Evolutionary conservation across 345 rosid species (phyloP), one percentile per base, ranked within the genome.

Genomic region (Geranium rotundifolium): DNA sequence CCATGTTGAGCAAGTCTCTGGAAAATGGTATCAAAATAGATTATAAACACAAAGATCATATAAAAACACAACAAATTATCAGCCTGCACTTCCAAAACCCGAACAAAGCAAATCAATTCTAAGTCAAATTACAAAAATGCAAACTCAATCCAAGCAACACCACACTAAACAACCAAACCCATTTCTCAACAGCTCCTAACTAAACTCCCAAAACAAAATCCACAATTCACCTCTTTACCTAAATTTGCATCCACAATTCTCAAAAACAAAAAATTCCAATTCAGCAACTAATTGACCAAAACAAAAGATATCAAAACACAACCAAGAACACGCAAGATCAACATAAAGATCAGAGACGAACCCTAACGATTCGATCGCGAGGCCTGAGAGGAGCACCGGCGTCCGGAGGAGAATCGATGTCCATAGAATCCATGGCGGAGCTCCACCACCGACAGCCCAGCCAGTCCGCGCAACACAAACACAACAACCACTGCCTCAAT

Each of bases 1-100:
- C 89, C 95, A 30, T 69, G 61, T 69, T 58, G 75, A 31, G 77
- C 81, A 67, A 93, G 87, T 81, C 88, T 88, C 99, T 93, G 80
- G 59, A 34, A 41, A 60, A 39, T 58, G 61, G 27, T 49, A 54
- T 62, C 34, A 62, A 7, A n/a, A 20, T 46, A 68, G 4, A 30
- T 4, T n/a, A 16, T 8, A 31, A 31, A 15, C 29, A 30, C 19
- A 49, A 49, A n/a, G 20, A 18, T 13, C 23, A 50, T 34, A 30
- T 17, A 13, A 5, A 23, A 59, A 3, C 5, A 37, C 19, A 19
- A 3, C 19, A 34, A 66, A 60, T 62, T 17, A 12, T 37, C 56
- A 14, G 58, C 54, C 27, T 17, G 41, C 41, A 34, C 41, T 41
- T 10, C 41, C 29, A 27, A 37, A 39, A 65, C 19, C 41, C 4